Evolutionary conservation across 495 filamentous ascomycete genomes (phyloP).

Genomic region (Astrothelium subdiscretum): DNA sequence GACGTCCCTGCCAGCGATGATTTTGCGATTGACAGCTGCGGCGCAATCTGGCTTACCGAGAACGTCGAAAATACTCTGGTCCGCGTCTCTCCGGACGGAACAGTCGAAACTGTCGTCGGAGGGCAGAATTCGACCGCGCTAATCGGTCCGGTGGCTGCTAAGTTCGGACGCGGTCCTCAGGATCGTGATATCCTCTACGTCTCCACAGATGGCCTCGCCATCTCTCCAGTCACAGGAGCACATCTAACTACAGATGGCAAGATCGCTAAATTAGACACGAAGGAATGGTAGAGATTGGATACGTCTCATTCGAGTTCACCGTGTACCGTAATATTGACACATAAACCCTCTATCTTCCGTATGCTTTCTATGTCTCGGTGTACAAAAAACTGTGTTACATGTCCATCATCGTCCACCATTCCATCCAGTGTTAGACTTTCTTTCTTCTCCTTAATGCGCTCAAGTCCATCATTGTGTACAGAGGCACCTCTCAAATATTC

Average conservation of each 20-base stretch:
- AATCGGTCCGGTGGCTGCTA: neutral
- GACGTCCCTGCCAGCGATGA: neutral
- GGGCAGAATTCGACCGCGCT: neutral
- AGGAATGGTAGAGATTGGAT: too few species aligned
- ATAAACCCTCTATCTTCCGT: too few species aligned
- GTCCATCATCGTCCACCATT: too few species aligned
- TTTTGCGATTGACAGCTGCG: neutral
- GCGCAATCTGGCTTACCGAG: neutral
- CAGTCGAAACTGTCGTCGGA: neutral
- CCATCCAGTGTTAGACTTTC: too few species aligned
- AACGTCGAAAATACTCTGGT: neutral
- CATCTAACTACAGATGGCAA: neutral
- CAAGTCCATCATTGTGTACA: too few species aligned
- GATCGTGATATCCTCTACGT: neutral
- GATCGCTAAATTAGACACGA: neutral
- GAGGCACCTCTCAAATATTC: too few species aligned
- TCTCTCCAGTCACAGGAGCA: neutral
- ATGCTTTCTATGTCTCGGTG: too few species aligned
- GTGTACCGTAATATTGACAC: too few species aligned
- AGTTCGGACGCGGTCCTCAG: neutral
- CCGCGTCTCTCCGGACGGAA: neutral
- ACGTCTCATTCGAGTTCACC: too few species aligned
- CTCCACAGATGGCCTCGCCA: neutral
- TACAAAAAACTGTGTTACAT: too few species aligned
- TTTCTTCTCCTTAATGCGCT: too few species aligned